Evolutionary conservation across 2,329 filamentous ascomycete genomes (phyloP), one percentile per base, ranked within the genome.

Genomic region (Pseudogymnoascus sp.): DNA sequence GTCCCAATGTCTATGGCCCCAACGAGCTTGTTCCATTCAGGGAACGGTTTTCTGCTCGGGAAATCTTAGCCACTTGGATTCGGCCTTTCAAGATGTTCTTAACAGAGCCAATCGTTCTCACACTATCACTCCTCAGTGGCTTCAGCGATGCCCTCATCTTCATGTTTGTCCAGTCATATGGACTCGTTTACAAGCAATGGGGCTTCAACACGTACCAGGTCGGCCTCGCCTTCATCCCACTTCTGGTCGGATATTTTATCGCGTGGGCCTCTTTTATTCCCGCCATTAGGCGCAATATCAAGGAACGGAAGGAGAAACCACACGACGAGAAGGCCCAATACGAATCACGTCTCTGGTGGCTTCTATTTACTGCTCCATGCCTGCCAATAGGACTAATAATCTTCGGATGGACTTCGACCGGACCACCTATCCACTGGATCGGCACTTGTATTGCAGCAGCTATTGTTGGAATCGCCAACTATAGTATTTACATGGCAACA

Each of bases 131-230:
- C 0, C 83, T 91, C 4, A 87, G 83, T 2, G 88, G 88, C 34
- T 91, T 91, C 77, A 85, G 83, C 8, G 88, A 91, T 64, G 87
- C 87, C 2, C 81, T 91, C 3, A 90, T 91, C 75, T 91, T 91
- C 77, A 89, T 89, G 79, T 89, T 88, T 72, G 84, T 91, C 62
- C 86, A 91, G 72, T 88, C 85, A 0, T 91, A 90, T 68, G 75
- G 77, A 0, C 78, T 89, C 1, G 88, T 91, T 1, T 89, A 89
- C 69, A 74, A 77, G 14, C 85, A 90, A 69, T 91, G 87, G 86
- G 70, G 75, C 49, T 91, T 91, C 68, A 75, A 75, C 21, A 79
- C 80, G 6, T 74, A 86, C 1, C 74, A 80, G 7, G 75, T 85
- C 1, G 86, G 86, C 0, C 76, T 89, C 21, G 74, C 83, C 0